Conservation (phyloP, 2,329 filamentous ascomycete species). For the Neobulgaria alba region DNA sequence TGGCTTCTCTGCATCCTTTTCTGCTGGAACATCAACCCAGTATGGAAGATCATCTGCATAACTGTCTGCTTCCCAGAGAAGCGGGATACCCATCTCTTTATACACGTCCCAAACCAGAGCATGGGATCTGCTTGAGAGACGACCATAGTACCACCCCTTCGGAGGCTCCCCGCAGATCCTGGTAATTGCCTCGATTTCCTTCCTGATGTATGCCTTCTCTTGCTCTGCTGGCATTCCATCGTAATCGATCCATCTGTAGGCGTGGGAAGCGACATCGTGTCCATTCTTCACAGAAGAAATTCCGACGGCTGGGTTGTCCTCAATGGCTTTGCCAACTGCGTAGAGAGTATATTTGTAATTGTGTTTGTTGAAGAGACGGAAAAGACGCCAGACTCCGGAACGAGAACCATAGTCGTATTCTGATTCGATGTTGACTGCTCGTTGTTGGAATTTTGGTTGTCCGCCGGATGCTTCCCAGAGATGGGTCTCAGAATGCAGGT, state of each 20-base stretch:
- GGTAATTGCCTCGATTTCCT: conserved; percentile 27
- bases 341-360: conserved; percentile 33
- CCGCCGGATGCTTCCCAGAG: conserved; percentile 8
- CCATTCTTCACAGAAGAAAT: conserved; percentile 21
- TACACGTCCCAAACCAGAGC: conserved; percentile 38
- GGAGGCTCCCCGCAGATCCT: conserved; percentile 27
- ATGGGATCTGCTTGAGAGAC: conserved; percentile 31
- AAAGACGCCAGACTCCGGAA: conserved; percentile 30
- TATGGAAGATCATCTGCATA: conserved; percentile 47
- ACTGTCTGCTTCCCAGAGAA: conserved; percentile 40
- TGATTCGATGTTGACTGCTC: conserved; percentile 16
- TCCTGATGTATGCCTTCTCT: conserved; percentile 30
- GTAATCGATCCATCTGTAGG: conserved; percentile 33
- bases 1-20: conserved; percentile 30
- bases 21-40: conserved; percentile 42
- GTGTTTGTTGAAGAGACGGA: conserved; percentile 32
- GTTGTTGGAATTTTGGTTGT: background rate
- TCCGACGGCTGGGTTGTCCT: conserved; percentile 31
- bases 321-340: conserved; percentile 30
- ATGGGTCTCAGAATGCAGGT: conserved; percentile 17
- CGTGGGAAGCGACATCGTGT: conserved; percentile 33
- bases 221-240: conserved; percentile 30
- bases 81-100: conserved; percentile 39
- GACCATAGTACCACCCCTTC: conserved; percentile 26
- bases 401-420: conserved; percentile 28